Percentiles rank a stretch among this genome's conserved stretches.
phyloP scores from a whole-genome alignment of 1,284 basidiomycete species.

The Macrocystidia cucumis region DNA sequence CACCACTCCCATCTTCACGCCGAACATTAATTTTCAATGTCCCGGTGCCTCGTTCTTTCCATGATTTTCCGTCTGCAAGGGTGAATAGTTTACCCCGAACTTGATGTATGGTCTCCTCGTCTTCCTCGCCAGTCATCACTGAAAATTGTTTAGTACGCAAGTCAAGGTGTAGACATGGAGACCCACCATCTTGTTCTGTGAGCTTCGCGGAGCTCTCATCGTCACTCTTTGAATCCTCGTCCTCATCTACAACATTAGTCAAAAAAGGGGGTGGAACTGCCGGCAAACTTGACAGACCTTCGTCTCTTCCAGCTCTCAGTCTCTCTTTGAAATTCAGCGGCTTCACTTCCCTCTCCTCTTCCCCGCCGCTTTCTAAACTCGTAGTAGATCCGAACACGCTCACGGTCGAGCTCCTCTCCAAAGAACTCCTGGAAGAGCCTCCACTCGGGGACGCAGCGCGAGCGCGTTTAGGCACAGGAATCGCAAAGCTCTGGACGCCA shows the following conservation, averaged over 20 bases:
- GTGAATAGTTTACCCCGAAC: constrained; percentile 82
- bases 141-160: constrained; percentile 8
- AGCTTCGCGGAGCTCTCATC: constrained; percentile 37
- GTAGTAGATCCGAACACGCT: constrained; percentile 16
- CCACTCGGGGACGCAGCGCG: constrained; percentile 39
- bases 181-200: constrained; percentile 68
- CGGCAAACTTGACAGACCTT: too few relatives aligned
- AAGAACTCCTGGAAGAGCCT: constrained; percentile 30
- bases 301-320: constrained; percentile 46
- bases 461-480: constrained; percentile 43
- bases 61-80: constrained; percentile 56
- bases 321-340: constrained; percentile 50
- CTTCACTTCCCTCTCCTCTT: constrained; percentile 31
- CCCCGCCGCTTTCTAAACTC: constrained; percentile 23
- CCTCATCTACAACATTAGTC: too few relatives aligned
- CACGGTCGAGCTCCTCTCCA: constrained; percentile 27
- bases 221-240: constrained; percentile 42
- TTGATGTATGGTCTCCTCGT: constrained; percentile 80
- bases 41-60: constrained; percentile 89
- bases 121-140: constrained; percentile 91
- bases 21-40: constrained; percentile 77
- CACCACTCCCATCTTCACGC: constrained; percentile 56
- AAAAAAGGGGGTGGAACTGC: too few relatives aligned
- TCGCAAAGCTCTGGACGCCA: constrained; percentile 40
- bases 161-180: constrained; percentile 5